Evolutionary conservation across 73 alveolate species (phyloP), one percentile per base, ranked within the genome.

Genomic region (Paramecium bursaria): DNA sequence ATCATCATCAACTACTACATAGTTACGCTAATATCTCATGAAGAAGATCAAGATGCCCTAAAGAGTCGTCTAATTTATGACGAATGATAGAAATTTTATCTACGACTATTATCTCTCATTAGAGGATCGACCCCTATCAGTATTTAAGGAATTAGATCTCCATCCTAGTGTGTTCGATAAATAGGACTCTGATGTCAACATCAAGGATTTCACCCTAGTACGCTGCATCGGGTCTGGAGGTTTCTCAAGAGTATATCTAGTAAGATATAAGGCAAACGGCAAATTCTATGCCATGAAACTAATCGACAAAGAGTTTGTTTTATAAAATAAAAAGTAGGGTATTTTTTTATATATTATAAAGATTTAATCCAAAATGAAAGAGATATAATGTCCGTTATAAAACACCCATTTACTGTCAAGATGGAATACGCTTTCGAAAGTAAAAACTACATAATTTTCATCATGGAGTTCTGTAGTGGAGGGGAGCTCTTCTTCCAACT

Each of bases 141-240:
- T 14, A 21, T 33, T 67, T 5, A 2, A 42, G 21, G 82, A 47
- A 14, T 33, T 39, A 57, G 21, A 67, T 42, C 39, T n/a, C n/a
- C n/a, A n/a, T n/a, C n/a, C n/a, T n/a, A n/a, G n/a, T n/a, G n/a
- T n/a, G n/a, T n/a, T n/a, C n/a, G n/a, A n/a, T n/a, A n/a, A 26
- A 14, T 47, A 15, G 82, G 44, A 67, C 50, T 67, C 46, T 67
- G 44, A 67, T 42, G 22, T 10, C 26, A 67, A 35, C 50, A 14
- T 33, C 4, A 31, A 35, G 57, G 50, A 67, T 1, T 87, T 87
- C 74, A n/a, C 27, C 13, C 86, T 88, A n/a, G 55, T 94, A 7
- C 85, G 92, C 31, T 91, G 94, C 31, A 93, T 94, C 35, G 98
- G 98, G 4, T 82, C 90, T 30, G 98, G 98, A 1, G 97, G 97